Evolutionary conservation across 2,329 filamentous ascomycete genomes (phyloP).

Genomic region (Seiridium cupressi): DNA sequence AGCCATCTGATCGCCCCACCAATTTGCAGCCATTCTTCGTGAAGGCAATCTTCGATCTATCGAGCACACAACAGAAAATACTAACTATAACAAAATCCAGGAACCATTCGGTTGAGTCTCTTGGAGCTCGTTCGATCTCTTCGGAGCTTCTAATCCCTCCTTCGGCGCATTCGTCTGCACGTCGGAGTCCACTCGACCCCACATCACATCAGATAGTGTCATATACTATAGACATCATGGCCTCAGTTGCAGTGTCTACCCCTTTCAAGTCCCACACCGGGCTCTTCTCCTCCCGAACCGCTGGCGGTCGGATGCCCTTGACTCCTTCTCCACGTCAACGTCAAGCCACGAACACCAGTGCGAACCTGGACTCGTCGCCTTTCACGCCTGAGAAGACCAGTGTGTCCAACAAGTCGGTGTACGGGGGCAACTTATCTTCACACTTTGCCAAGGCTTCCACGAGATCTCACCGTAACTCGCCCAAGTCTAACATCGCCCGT

Average conservation of each 20-base stretch:
- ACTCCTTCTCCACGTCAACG: constrained; percentile 82
- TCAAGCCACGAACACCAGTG: constrained; percentile 45
- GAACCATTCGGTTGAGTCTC: constrained; percentile 60
- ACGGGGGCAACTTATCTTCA: constrained; percentile 70
- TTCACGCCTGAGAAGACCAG: constrained; percentile 68
- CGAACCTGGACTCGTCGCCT: constrained; percentile 66
- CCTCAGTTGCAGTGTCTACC: constrained; percentile 78
- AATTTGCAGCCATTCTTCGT: constrained; percentile 36
- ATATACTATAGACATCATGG: constrained; percentile 58
- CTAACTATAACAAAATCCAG: constrained; percentile 44
- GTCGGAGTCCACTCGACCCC: constrained; percentile 30
- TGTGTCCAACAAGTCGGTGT: constrained; percentile 67
- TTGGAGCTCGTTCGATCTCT: constrained; percentile 52
- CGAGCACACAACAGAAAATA: constrained; percentile 44
- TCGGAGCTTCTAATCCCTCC: constrained; percentile 30
- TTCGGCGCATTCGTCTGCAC: constrained; percentile 45
- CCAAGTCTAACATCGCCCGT: constrained; percentile 93
- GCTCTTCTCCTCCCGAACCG: constrained; percentile 87
- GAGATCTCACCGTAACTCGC: constrained; percentile 77
- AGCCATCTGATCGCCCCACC: constrained; percentile 47
- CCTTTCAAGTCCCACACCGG: constrained; percentile 94
- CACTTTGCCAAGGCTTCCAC: constrained; percentile 71
- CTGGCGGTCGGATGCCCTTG: constrained; percentile 90
- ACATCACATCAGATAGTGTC: constrained; percentile 30
- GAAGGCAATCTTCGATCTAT: constrained; percentile 40